Evolutionary conservation across 75 land plant species (phyloP), one percentile per base, ranked within the genome.

Genomic region (Picea sitchensis): DNA sequence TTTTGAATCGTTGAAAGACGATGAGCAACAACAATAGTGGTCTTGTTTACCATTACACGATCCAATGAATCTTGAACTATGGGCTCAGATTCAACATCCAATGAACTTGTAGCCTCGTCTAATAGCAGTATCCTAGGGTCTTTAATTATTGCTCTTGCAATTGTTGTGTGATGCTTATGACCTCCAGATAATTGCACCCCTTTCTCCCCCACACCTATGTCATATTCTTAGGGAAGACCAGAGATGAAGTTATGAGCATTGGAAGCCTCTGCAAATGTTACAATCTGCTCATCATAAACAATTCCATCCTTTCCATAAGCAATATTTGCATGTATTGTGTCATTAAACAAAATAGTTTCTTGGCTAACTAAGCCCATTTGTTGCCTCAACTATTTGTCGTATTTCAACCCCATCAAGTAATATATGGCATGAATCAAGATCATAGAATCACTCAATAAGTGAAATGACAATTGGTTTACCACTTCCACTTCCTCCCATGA

Each of bases 101-200:
- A 79, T 3, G 96, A 91, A 73, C 90, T 88, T 2, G 96, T 93
- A 0, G 96, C 96, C 83, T 94, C 96, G 71, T 94, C 94, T 13
- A 94, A 78, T 21, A 94, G 81, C 58, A 94, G 73, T 57, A 94
- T 91, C 76, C 77, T 90, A 5, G 94, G 92, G 20, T 84, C 80
- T 65, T 90, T 94, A 58, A 93, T 77, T 20, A 93, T 88, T 18
- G 93, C 96, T 0, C 96, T 83, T 1, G 96, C 94, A 54, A 93
- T 93, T 51, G 96, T 94, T 34, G 91, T 82, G 5, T 93, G 73
- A 47, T 93, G 96, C 84, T 93, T 93, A 75, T 91, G 96, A 4
- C 96, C 96, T 1, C 96, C 94, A 2, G 96, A 93, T 58, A 93
- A 77, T 78, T 94, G 96, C 6, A 88, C 62, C 21, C 94, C 96